Conservation (phyloP, 768 basidiomycete species). For the Rhodotorula taiwanensis region DNA sequence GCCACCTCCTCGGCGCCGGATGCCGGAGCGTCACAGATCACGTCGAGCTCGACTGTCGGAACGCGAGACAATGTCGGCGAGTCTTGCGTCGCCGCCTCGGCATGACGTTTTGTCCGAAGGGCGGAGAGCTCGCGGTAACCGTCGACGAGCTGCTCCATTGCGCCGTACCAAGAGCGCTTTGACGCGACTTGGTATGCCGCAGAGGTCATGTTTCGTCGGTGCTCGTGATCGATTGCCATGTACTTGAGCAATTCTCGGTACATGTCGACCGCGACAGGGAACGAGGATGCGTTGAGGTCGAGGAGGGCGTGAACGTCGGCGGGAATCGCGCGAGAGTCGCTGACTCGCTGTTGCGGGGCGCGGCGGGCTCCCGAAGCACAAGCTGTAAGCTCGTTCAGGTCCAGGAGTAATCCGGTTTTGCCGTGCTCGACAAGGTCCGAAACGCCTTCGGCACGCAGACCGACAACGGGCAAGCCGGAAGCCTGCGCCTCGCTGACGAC, state of each 20-base stretch:
- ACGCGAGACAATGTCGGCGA: background rate
- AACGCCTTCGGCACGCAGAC: slow-evolving; percentile 49
- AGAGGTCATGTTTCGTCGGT: slow-evolving; percentile 16
- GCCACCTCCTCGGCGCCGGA: background rate
- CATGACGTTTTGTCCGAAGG: background rate
- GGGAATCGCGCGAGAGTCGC: slow-evolving; percentile 1
- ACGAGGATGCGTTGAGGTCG: slow-evolving; percentile 5
- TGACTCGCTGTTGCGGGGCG: too few relatives aligned
- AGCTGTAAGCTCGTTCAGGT: slow-evolving; percentile 27
- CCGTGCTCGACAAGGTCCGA: slow-evolving; percentile 39
- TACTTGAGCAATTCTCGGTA: slow-evolving; percentile 24
- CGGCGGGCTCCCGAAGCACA: background rate
- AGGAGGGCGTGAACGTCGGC: slow-evolving; percentile 28
- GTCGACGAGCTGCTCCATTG: slow-evolving; percentile 34
- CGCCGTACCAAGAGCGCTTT: slow-evolving; percentile 25
- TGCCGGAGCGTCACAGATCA: background rate
- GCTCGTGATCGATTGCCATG: background rate
- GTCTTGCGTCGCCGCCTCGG: background rate
- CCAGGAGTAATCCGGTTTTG: slow-evolving; percentile 32
- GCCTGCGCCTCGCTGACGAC: slow-evolving; percentile 50
- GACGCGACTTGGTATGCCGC: slow-evolving; percentile 14
- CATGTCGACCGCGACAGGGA: slow-evolving; percentile 17
- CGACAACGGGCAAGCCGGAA: slow-evolving; percentile 50
- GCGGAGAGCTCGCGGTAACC: slow-evolving; percentile 26
- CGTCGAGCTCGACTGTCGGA: slow-evolving; percentile 24